Percentiles rank a stretch among this genome's conserved stretches.
These are phyloP conservation scores for Sideroxylon spinosum DNA, from an alignment of 179 eudicot genomes.

Conservation along the genomic window DNA sequence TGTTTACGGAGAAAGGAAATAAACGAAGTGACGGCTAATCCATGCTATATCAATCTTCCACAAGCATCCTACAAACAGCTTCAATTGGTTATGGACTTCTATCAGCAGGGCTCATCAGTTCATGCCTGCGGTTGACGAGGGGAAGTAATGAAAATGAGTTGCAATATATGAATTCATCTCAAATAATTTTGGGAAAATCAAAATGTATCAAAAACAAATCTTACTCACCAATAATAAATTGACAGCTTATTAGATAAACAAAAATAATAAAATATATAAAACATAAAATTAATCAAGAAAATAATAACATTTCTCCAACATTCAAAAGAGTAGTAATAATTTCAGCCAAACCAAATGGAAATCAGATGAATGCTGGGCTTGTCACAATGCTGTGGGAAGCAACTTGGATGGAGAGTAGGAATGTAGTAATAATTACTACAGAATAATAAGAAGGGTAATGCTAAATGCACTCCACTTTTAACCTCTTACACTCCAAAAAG, in stretches of 20 bases:
- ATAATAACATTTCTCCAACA: neutral
- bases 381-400: neutral
- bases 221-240: neutral
- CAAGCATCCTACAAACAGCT: slow-evolving; percentile 1
- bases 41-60: neutral
- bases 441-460: neutral
- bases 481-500: too few relatives aligned
- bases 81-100: neutral
- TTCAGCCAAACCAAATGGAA: neutral
- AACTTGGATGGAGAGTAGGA: neutral
- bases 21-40: neutral
- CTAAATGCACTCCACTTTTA: too few relatives aligned
- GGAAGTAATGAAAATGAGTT: neutral
- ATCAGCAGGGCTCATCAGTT: slow-evolving; percentile 5
- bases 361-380: neutral
- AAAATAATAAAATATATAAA: neutral
- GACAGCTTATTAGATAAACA: too few relatives aligned
- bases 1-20: slow-evolving; percentile 1
- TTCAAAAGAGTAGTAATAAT: neutral
- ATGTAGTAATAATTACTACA: neutral
- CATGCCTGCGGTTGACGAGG: slow-evolving; percentile 11
- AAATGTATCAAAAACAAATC: neutral
- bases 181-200: neutral
- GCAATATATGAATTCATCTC: neutral
- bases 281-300: neutral